These are phyloP conservation scores for Tricholoma sp. DNA, from an alignment of 768 basidiomycete species.

Conservation along the genomic window DNA sequence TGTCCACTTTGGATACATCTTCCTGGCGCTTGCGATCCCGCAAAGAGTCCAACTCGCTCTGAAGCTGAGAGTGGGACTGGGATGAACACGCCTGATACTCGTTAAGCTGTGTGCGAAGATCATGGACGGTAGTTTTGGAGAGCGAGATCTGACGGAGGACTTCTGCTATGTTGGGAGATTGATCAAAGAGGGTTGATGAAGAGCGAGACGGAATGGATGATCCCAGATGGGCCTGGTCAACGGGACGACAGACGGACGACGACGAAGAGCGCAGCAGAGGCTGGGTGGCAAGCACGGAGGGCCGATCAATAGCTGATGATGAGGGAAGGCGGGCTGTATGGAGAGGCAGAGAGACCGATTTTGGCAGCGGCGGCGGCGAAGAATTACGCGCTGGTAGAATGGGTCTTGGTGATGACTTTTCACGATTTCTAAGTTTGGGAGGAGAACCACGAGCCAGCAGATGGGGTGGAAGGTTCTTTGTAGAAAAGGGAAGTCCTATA, in stretches of 20 bases:
- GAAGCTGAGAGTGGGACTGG: slow-evolving; percentile 60
- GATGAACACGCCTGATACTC: slow-evolving; percentile 54
- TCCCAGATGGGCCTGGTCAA: slow-evolving; percentile 25
- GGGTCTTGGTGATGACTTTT: slow-evolving; percentile 43
- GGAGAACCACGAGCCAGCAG: slow-evolving; percentile 42
- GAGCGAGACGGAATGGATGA: slow-evolving; percentile 31
- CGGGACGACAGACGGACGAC: slow-evolving; percentile 18
- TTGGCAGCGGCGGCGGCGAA: slow-evolving; percentile 81
- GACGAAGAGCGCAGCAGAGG: slow-evolving; percentile 21
- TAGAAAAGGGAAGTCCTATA: slow-evolving; percentile 47
- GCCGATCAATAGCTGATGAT: slow-evolving; percentile 24
- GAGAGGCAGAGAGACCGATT: slow-evolving; percentile 74
- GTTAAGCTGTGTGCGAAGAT: slow-evolving; percentile 64
- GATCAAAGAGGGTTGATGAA: slow-evolving; percentile 48
- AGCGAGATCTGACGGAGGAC: slow-evolving; percentile 67
- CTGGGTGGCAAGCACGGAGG: slow-evolving; percentile 24
- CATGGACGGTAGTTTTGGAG: slow-evolving; percentile 56
- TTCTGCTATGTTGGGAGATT: slow-evolving; percentile 67
- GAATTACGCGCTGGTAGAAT: slow-evolving; percentile 48
- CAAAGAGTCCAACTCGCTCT: slow-evolving; percentile 66
- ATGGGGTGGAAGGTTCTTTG: slow-evolving; percentile 41
- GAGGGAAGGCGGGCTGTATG: slow-evolving; percentile 51
- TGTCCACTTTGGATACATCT: slow-evolving; percentile 69
- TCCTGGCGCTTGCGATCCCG: slow-evolving; percentile 78
- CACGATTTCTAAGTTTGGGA: slow-evolving; percentile 53